Evolutionary conservation across 345 rosid species (phyloP), one percentile per base, ranked within the genome.

Genomic region (Arabis hirsuta): DNA sequence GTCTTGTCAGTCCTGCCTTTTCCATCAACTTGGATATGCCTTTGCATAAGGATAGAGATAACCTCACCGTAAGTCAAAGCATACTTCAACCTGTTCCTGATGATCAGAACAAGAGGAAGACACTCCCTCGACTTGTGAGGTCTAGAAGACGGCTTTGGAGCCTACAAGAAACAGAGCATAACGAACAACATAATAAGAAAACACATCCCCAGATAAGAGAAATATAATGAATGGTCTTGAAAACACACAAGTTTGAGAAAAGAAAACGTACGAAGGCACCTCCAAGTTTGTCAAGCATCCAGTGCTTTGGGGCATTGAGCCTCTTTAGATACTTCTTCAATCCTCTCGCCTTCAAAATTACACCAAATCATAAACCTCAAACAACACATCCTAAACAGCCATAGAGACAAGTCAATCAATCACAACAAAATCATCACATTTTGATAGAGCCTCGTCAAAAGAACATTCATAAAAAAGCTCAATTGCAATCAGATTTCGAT

Each of bases 251-350:
- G 62, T 4, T 65, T 27, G 6, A 48, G 58, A 24, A 10, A 42
- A 8, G 2, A 27, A 19, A 19, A 66, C 91, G 24, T 86, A 88
- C 95, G 64, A 88, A 88, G 32, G 95, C 95, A 73, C 95, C 95
- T 52, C 95, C 95, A 53, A 88, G 88, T 73, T 87, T 88, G 87
- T 90, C 96, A 60, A 90, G 95, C 95, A 86, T 85, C 96, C 96
- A 90, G 66, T 90, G 96, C 67, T 80, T 86, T 0, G 96, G 96
- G 46, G 96, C 96, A 90, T 90, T 86, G 71, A 90, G 89, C 89
- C 95, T 88, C 95, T 90, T 90, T 78, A 90, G 53, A 68, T 90
- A 92, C 58, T 90, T 90, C 84, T 90, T 90, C 92, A 90, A 82
- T 46, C 96, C 96, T 61, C 96, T 87, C 36, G 95, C 96, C 96